A percentile compares a stretch with the other conserved stretches of the same genome.
Evolutionary conservation across 2,329 filamentous ascomycete species (phyloP).

Genomic region (Colletotrichum theobromicola): DNA sequence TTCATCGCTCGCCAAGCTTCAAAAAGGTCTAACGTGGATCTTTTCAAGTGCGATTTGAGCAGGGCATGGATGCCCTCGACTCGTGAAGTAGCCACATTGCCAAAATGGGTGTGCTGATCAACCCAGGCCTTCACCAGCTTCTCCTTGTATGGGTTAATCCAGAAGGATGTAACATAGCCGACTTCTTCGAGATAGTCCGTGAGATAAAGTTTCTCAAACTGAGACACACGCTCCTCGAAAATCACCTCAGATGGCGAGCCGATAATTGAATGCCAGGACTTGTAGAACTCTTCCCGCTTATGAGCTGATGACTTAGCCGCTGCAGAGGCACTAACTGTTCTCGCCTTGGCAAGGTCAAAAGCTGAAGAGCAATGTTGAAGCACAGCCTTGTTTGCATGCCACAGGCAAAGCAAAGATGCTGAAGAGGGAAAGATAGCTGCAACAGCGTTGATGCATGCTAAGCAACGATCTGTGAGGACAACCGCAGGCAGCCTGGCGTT

Average conservation of each 20-base stretch:
- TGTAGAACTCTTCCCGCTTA: conserved; percentile 23
- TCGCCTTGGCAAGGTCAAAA: neutral
- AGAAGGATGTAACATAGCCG: conserved; percentile 24
- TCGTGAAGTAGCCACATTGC: conserved; percentile 21
- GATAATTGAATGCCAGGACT: conserved; percentile 24
- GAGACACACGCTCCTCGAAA: conserved; percentile 20
- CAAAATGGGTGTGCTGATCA: conserved; percentile 22
- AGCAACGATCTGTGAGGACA: conserved; percentile 25
- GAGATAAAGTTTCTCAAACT: conserved; percentile 22
- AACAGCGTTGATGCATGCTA: conserved; percentile 23
- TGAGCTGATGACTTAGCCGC: neutral
- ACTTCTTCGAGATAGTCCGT: conserved; percentile 20
- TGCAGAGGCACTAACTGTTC: neutral
- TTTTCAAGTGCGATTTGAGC: conserved; percentile 20
- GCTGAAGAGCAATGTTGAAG: conserved; percentile 4
- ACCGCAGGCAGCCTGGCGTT: conserved; percentile 18
- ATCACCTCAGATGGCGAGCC: conserved; percentile 11
- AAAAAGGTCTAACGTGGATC: conserved; percentile 7
- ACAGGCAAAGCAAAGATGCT: conserved; percentile 20
- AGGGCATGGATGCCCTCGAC: conserved; percentile 22
- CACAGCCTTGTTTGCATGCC: conserved; percentile 24
- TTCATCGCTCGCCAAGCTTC: conserved; percentile 14
- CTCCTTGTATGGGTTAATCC: conserved; percentile 26
- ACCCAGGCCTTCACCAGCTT: conserved; percentile 26
- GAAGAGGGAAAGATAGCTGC: conserved; percentile 11